phyloP scores from a whole-genome alignment of 805 yeast genomes.

The Starmerella riodocensis region DNA sequence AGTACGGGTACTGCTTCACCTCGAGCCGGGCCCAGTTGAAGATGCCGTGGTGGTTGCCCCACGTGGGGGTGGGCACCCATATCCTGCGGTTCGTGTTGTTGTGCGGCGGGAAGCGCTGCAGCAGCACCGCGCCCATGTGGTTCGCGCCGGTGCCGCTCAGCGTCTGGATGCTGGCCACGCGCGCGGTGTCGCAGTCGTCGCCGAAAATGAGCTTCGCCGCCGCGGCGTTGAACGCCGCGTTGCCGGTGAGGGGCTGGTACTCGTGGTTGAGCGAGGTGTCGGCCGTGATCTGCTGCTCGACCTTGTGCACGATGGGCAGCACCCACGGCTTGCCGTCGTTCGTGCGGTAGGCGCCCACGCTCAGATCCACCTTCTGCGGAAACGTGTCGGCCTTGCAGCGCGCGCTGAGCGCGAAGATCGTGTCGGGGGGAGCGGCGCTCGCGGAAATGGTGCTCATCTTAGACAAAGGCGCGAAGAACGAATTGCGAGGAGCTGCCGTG shows the following conservation, averaged over 20 bases:
- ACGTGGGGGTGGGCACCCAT: slow-evolving; percentile 80
- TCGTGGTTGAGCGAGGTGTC: slow-evolving; percentile 56
- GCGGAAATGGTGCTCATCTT: slow-evolving; percentile 20
- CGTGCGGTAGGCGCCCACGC: slow-evolving; percentile 91
- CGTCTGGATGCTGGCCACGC: slow-evolving; percentile 52
- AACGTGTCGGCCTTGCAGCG: slow-evolving; percentile 29
- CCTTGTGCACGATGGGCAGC: slow-evolving; percentile 62
- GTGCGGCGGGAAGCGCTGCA: slow-evolving; percentile 37
- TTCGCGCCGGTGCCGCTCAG: slow-evolving; percentile 85
- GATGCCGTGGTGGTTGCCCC: slow-evolving; percentile 91
- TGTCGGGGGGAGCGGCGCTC: slow-evolving; percentile 55
- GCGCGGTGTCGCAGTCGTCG: slow-evolving; percentile 43
- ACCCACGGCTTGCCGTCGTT: slow-evolving; percentile 79
- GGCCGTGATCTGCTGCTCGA: slow-evolving; percentile 32
- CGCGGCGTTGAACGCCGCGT: slow-evolving; percentile 46
- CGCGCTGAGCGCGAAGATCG: slow-evolving; percentile 55
- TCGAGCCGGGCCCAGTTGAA: slow-evolving; percentile 57
- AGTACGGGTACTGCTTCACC: slow-evolving; percentile 68
- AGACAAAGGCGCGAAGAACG: too few species aligned
- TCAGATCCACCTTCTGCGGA: slow-evolving; percentile 41
- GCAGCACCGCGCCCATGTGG: slow-evolving; percentile 69
- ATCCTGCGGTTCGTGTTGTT: slow-evolving; percentile 30
- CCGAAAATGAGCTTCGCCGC: slow-evolving; percentile 64
- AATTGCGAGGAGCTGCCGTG: too few species aligned
- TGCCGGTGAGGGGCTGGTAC: slow-evolving; percentile 76